These are phyloP conservation scores for Amanita rimosa DNA, from an alignment of 768 basidiomycete genomes.

Conservation along the genomic window DNA sequence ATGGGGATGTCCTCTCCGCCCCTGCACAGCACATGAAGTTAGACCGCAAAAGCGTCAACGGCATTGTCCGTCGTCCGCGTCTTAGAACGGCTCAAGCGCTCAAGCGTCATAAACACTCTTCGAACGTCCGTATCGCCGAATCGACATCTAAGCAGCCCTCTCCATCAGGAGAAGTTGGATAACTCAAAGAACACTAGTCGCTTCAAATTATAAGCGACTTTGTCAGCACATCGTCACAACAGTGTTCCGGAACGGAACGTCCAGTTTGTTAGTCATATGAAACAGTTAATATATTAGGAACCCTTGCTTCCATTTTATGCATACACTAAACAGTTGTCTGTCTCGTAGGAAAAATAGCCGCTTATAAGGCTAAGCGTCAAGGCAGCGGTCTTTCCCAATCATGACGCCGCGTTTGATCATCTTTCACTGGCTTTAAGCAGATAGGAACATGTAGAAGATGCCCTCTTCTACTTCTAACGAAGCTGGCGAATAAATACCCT, in stretches of 20 bases:
- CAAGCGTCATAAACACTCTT: no score
- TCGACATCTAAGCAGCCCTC: slow-evolving; percentile 53
- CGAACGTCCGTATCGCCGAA: slow-evolving; percentile 39
- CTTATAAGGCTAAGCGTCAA: slow-evolving; percentile 9
- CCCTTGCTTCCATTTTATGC: no score
- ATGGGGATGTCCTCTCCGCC: slow-evolving; percentile 41
- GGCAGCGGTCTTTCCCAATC: slow-evolving; percentile 3
- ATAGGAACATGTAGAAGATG: slow-evolving; percentile 13
- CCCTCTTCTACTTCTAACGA: slow-evolving; percentile 14
- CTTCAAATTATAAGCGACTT: slow-evolving; percentile 31
- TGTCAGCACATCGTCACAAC: slow-evolving; percentile 60
- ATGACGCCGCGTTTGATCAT: not conserved
- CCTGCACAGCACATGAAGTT: slow-evolving; percentile 20
- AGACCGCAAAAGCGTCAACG: no score
- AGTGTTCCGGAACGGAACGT: slow-evolving; percentile 35
- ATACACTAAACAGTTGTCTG: no score
- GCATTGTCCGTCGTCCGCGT: no score
- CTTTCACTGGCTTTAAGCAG: not conserved
- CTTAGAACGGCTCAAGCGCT: no score
- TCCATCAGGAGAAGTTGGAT: slow-evolving; percentile 41
- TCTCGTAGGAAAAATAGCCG: no score
- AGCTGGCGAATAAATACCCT: slow-evolving; percentile 11
- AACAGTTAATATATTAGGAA: slow-evolving; percentile 6
- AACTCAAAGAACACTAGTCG: slow-evolving; percentile 33
- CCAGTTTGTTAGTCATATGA: slow-evolving; percentile 20